Evolutionary conservation across 2,329 filamentous ascomycete species (phyloP).

Genomic region (Cryphonectria parasitica): DNA sequence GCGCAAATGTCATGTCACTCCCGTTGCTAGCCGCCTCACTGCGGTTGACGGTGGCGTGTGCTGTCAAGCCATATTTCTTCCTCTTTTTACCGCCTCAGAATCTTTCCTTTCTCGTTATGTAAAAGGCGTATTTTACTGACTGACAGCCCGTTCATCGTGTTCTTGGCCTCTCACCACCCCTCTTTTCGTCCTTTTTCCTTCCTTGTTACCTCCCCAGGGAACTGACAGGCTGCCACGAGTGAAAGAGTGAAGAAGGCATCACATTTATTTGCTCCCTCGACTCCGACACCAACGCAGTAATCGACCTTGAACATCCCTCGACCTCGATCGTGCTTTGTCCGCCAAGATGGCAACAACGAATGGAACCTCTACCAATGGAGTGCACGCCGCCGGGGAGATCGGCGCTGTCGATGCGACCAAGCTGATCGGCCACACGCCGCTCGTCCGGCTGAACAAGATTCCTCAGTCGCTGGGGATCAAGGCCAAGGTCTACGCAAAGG

Average conservation of each 20-base stretch:
- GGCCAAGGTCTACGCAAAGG: slow-evolving; percentile 86
- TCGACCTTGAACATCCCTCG: neutral
- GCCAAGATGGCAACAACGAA: slow-evolving; percentile 24
- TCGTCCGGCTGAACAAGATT: slow-evolving; percentile 90
- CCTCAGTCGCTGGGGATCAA: slow-evolving; percentile 89
- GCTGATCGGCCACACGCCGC: slow-evolving; percentile 94
- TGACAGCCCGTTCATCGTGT: neutral
- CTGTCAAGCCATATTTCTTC: slow-evolving; percentile 12
- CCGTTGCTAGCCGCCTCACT: slow-evolving; percentile 19
- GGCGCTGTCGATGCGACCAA: slow-evolving; percentile 69
- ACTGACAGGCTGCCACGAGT: neutral
- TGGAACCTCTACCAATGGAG: slow-evolving; percentile 21
- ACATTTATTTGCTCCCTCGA: slow-evolving; percentile 3
- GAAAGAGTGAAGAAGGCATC: neutral
- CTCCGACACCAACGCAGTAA: neutral
- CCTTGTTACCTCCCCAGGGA: neutral
- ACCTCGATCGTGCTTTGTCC: neutral
- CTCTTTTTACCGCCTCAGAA: slow-evolving; percentile 13
- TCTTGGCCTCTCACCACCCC: neutral
- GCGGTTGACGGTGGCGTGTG: slow-evolving; percentile 1
- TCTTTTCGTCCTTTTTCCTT: neutral
- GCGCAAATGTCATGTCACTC: neutral
- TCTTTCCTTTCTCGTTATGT: slow-evolving; percentile 13
- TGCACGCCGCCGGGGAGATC: slow-evolving; percentile 21
- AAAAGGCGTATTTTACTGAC: slow-evolving; percentile 12